These are phyloP conservation scores for Castanopsis chinensis DNA, from an alignment of 306 rosid genomes.

Conservation along the genomic window DNA sequence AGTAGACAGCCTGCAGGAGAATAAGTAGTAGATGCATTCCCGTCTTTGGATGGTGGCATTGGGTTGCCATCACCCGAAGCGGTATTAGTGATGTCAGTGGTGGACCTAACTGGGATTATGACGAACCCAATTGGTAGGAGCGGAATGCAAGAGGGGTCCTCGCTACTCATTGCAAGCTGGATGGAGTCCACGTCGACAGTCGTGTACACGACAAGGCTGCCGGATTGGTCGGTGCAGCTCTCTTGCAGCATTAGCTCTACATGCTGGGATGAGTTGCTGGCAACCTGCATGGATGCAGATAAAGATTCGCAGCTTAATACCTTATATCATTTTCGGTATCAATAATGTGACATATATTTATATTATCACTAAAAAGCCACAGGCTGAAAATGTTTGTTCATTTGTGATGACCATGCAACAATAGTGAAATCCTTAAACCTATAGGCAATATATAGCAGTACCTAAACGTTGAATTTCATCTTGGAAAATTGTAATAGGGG, in stretches of 20 bases:
- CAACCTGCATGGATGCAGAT: slow-evolving; percentile 51
- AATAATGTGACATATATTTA: too few relatives aligned
- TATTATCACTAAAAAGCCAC: too few relatives aligned
- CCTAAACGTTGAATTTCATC: too few relatives aligned
- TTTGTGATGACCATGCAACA: too few relatives aligned
- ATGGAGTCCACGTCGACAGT: slow-evolving; percentile 81
- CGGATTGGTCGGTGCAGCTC: slow-evolving; percentile 81
- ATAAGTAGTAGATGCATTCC: background rate
- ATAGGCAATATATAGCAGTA: too few relatives aligned
- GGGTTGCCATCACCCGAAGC: background rate
- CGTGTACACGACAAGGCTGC: slow-evolving; percentile 73
- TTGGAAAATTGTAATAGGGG: too few relatives aligned
- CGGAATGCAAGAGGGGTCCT: slow-evolving; percentile 83
- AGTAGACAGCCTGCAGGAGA: slow-evolving; percentile 62
- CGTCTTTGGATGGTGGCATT: slow-evolving; percentile 21
- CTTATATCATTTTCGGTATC: too few relatives aligned
- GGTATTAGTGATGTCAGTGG: background rate
- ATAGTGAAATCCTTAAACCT: too few relatives aligned
- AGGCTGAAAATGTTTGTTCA: too few relatives aligned
- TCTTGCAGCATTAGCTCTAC: slow-evolving; percentile 93
- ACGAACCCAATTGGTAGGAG: slow-evolving; percentile 89
- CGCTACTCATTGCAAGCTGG: slow-evolving; percentile 87
- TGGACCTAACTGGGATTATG: slow-evolving; percentile 50
- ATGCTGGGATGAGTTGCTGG: slow-evolving; percentile 90
- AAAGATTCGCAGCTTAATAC: background rate